These are phyloP conservation scores for Colletotrichum shisoi DNA, from an alignment of 2,329 filamentous ascomycete species.

Conservation along the genomic window DNA sequence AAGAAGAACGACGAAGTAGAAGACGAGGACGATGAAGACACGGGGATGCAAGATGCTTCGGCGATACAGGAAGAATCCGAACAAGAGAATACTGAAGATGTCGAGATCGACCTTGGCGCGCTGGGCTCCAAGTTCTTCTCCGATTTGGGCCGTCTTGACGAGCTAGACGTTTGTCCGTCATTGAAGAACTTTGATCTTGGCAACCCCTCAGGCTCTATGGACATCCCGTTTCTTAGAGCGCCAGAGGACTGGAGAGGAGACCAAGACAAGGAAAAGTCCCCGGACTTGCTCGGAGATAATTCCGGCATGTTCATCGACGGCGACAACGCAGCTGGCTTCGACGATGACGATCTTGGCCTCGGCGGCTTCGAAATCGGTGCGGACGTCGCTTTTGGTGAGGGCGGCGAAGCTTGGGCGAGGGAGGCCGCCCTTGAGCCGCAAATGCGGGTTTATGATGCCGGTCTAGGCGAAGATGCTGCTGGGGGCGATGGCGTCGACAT, in stretches of 20 bases:
- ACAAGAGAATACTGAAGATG: slow-evolving; percentile 54
- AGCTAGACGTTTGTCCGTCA: slow-evolving; percentile 92
- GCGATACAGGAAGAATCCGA: slow-evolving; percentile 41
- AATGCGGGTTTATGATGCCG: slow-evolving; percentile 77
- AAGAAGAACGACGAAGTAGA: slow-evolving; percentile 51
- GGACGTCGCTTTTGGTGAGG: slow-evolving; percentile 90
- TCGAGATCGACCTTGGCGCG: slow-evolving; percentile 79
- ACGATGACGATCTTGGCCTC: slow-evolving; percentile 69
- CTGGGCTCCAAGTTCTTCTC: slow-evolving; percentile 87
- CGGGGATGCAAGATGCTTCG: slow-evolving; percentile 49
- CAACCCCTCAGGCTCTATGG: slow-evolving; percentile 81
- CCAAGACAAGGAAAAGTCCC: slow-evolving; percentile 68
- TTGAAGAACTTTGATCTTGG: slow-evolving; percentile 93
- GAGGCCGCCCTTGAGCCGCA: slow-evolving; percentile 88
- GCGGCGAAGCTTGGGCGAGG: slow-evolving; percentile 92
- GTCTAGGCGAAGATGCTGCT: slow-evolving; percentile 64
- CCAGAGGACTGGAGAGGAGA: slow-evolving; percentile 84
- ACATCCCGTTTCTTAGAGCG: slow-evolving; percentile 91
- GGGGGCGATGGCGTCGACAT: slow-evolving; percentile 62
- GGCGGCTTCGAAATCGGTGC: slow-evolving; percentile 74
- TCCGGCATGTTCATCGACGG: slow-evolving; percentile 87
- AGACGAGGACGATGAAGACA: slow-evolving; percentile 51
- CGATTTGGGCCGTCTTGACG: slow-evolving; percentile 76
- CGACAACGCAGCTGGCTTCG: slow-evolving; percentile 82
- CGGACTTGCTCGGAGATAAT: slow-evolving; percentile 66